Base-by-base conservation (phyloP, 1,284 basidiomycete species). In the Porodaedalea pini region DNA sequence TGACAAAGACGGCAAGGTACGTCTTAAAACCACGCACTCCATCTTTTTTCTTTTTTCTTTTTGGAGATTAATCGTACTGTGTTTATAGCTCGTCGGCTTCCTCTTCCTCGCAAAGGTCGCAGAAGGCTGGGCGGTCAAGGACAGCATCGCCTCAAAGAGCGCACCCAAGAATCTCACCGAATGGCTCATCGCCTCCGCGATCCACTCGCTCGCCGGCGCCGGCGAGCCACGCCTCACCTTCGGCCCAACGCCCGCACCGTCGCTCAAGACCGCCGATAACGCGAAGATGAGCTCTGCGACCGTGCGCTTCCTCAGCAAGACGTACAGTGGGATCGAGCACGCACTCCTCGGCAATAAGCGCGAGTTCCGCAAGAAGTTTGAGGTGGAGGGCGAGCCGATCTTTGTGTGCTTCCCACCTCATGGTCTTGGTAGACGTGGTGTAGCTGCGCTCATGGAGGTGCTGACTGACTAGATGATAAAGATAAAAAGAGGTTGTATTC, bases 61-160 rank as follows among this genome's bases (percentile, higher is more conserved):
- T 31, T 7, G 25, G 10, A 54, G 44, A 45, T 40, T 29, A n/a
- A 27, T 32, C 5, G 40, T 17, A 31, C 7, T 37, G 15, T 44
- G 10, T 29, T 23, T 37, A 6, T 58, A 74, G 71, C 65, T 71
- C 8, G 71, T 73, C 60, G 75, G 74, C 1, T 67, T 83, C 57
- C 78, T 83, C 53, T 80, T 81, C 23, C 68, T 83, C 3, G 77
- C 80, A 7, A 78, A 81, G 67, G 72, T 84, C 13, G 70, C 79
- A 3, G 71, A 78, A 3, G 66, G 70, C 31, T 80, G 80, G 55
- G 74, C 79, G 15, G 69, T 73, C 65, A 69, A 74, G 57, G 53
- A 78, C 61, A 75, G 51, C 25, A 17, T 61, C 19, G 40, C 25
- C 17, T 54, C 53, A 2, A 54, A 47, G 19, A 15, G n/a, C 13